These are phyloP conservation scores for Cladosporium oxysporum DNA, from an alignment of 2,329 filamentous ascomycete species.

Conservation along the genomic window DNA sequence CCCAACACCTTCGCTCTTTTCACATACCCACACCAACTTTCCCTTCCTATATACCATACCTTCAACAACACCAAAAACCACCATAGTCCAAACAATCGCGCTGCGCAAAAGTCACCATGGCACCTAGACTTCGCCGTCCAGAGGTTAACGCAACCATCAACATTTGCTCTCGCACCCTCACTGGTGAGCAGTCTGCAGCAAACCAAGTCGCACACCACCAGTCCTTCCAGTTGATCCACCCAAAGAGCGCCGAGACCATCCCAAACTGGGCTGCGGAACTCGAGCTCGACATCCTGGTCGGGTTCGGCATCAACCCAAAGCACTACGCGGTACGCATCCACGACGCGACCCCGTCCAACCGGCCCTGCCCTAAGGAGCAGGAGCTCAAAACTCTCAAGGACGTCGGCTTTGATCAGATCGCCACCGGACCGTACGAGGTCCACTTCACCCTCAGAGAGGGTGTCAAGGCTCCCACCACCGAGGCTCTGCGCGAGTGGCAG, in stretches of 20 bases:
- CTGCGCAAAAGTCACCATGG: neutral
- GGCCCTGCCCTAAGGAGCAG: neutral
- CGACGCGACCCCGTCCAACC: neutral
- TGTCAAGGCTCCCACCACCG: neutral
- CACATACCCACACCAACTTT: neutral
- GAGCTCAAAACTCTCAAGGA: neutral
- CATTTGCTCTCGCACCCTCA: slow-evolving; percentile 1
- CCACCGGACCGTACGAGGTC: slow-evolving; percentile 1
- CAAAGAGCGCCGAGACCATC: neutral
- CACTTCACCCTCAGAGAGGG: neutral
- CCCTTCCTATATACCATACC: neutral
- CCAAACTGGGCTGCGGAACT: slow-evolving; percentile 64
- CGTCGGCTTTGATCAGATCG: neutral
- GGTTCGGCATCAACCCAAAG: slow-evolving; percentile 3
- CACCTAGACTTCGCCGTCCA: neutral
- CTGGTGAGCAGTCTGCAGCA: neutral
- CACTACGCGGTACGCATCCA: neutral
- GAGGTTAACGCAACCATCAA: neutral
- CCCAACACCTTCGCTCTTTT: neutral
- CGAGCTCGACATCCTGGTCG: slow-evolving; percentile 64
- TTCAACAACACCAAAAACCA: neutral
- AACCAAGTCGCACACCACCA: neutral
- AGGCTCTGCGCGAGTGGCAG: neutral
- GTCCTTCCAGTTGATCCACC: neutral
- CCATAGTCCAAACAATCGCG: neutral